These are phyloP conservation scores for Rhododendron henanense DNA, from an alignment of 148 eudicot genomes.

Conservation along the genomic window DNA sequence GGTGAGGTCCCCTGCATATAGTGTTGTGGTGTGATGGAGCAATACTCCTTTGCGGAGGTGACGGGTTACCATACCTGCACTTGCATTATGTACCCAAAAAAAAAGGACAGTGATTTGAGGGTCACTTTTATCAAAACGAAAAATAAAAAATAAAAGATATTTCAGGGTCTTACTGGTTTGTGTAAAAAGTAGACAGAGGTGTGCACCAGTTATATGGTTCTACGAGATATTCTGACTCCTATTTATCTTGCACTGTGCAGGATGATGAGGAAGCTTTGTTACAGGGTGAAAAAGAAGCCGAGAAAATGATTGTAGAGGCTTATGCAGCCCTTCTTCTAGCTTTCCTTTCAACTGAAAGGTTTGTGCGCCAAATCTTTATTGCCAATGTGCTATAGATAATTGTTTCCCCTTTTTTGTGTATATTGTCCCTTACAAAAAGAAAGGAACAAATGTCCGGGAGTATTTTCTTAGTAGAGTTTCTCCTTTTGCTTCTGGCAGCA, in stretches of 20 bases:
- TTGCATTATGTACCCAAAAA: neutral
- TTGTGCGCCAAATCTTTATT: conserved; percentile 10
- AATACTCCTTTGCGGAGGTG: neutral
- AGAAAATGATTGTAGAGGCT: conserved; percentile 94
- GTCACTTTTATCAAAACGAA: neutral
- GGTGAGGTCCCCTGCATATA: neutral
- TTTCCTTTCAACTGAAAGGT: conserved; percentile 92
- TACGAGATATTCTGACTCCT: neutral
- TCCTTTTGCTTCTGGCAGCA: conserved; percentile 34
- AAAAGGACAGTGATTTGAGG: neutral
- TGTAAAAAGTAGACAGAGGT: neutral
- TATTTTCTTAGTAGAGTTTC: conserved; percentile 12
- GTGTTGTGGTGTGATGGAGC: neutral
- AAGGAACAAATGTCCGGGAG: neutral
- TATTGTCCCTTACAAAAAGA: neutral
- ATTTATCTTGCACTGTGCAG: conserved; percentile 34
- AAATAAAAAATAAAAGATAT: neutral
- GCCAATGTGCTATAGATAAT: neutral
- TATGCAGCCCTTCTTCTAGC: conserved; percentile 93
- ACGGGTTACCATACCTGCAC: neutral
- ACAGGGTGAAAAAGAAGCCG: conserved; percentile 97
- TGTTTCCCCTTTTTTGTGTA: neutral
- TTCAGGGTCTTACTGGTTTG: no score
- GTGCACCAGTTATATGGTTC: neutral
- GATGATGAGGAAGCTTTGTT: conserved; percentile 67